A percentile compares a stretch with the other conserved stretches of the same genome.
Evolutionary conservation across 176 grass and related monocot genomes (phyloP).

Genomic region (Sorghum bicolor): DNA sequence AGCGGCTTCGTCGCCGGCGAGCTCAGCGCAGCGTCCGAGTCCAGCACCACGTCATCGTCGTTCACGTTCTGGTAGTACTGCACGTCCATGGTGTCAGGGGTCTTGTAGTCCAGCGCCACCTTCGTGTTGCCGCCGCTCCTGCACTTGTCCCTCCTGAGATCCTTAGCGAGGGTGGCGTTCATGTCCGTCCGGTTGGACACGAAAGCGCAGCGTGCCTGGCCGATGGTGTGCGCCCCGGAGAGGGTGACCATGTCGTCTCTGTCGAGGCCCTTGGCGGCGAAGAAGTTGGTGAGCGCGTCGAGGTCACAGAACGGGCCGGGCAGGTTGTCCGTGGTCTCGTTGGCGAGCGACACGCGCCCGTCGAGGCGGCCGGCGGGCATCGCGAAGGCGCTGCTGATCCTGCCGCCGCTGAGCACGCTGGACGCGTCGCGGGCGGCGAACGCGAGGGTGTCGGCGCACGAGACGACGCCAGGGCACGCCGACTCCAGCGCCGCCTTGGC

Average conservation of each 20-base stretch:
- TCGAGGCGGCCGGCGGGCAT: not conserved
- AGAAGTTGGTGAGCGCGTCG: not conserved
- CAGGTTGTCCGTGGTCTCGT: not conserved
- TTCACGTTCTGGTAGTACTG: slow-evolving; percentile 18
- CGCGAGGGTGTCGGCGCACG: slow-evolving; percentile 36
- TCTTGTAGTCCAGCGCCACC: not conserved
- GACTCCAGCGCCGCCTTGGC: slow-evolving; percentile 17
- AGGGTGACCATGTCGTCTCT: not conserved
- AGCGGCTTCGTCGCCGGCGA: not conserved
- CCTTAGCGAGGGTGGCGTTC: not conserved
- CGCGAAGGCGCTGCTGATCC: not conserved
- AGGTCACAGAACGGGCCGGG: slow-evolving; percentile 20
- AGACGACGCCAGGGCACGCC: not conserved
- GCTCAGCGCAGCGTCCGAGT: slow-evolving; percentile 1
- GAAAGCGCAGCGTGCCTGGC: not conserved
- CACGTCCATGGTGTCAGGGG: not conserved
- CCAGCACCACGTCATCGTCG: not conserved
- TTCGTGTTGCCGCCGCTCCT: not conserved
- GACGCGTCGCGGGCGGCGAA: slow-evolving; percentile 31
- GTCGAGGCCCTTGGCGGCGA: not conserved
- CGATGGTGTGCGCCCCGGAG: not conserved
- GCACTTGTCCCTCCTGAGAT: not conserved
- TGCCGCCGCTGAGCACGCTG: not conserved
- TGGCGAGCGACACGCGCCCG: not conserved
- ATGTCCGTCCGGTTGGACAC: not conserved